phyloP scores from a whole-genome alignment of 2,329 filamentous ascomycete genomes.

The Fusarium sp. region DNA sequence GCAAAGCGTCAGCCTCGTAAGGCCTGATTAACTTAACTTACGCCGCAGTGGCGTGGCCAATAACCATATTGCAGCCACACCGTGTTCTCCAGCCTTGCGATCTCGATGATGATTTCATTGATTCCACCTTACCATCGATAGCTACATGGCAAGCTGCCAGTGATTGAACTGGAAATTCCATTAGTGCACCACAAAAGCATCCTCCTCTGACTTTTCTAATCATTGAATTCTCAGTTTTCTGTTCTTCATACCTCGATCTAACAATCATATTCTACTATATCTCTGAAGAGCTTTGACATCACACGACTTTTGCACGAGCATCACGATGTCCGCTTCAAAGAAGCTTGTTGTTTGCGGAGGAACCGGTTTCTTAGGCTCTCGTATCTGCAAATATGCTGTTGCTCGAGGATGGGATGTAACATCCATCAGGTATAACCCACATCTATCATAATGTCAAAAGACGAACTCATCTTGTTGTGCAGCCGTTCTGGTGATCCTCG shows the following conservation, averaged over 20 bases:
- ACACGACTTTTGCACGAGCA: slow-evolving; percentile 33
- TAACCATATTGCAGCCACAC: slow-evolving; percentile 23
- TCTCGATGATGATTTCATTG: slow-evolving; percentile 42
- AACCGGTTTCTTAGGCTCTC: slow-evolving; percentile 86
- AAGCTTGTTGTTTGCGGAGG: slow-evolving; percentile 91
- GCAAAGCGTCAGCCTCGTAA: slow-evolving; percentile 18
- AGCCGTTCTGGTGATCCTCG: slow-evolving; percentile 90
- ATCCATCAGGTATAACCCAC: slow-evolving; percentile 77
- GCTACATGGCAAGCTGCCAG: background rate
- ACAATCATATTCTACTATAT: slow-evolving; percentile 1
- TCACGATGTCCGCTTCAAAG: slow-evolving; percentile 69
- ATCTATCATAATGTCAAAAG: background rate
- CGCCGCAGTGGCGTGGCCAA: slow-evolving; percentile 27
- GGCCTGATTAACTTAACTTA: background rate
- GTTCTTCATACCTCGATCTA: background rate
- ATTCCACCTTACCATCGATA: slow-evolving; percentile 28
- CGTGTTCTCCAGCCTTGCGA: slow-evolving; percentile 30
- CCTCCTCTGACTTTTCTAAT: background rate
- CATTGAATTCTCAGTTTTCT: background rate
- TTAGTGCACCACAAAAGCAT: slow-evolving; percentile 8
- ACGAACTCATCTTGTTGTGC: slow-evolving; percentile 33
- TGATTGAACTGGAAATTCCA: slow-evolving; percentile 10
- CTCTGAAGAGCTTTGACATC: slow-evolving; percentile 18
- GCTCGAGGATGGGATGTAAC: slow-evolving; percentile 90
- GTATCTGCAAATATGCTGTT: slow-evolving; percentile 91